A percentile compares a stretch with the other conserved stretches of the same genome.
Conservation (phyloP, 2,329 filamentous ascomycete species). For the Myriosclerotinia duriaeana region DNA sequence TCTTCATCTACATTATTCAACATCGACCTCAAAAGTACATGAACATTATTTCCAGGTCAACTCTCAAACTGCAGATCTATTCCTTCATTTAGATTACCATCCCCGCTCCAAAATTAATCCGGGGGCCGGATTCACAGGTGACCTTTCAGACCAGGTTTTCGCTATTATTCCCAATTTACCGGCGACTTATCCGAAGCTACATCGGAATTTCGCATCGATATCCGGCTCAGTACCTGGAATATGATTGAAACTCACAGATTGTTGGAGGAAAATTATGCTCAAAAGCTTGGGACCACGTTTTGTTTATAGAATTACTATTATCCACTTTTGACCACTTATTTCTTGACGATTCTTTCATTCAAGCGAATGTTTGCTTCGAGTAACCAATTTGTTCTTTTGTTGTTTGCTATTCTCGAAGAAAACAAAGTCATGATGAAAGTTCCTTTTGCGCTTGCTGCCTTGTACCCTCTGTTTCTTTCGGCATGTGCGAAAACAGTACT, state of each 20-base stretch:
- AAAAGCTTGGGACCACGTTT: conserved; percentile 30
- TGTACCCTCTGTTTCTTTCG: neutral
- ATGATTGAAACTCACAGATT: neutral
- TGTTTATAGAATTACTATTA: conserved; percentile 14
- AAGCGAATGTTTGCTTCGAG: neutral
- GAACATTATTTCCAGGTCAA: too few species aligned
- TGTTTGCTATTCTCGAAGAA: neutral
- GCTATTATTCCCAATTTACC: neutral
- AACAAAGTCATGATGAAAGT: conserved; percentile 26
- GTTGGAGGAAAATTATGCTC: conserved; percentile 17
- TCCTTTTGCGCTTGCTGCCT: conserved; percentile 1
- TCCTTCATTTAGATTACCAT: neutral
- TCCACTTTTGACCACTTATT: conserved; percentile 11
- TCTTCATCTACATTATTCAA: neutral
- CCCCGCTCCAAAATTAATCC: neutral
- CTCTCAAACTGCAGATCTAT: neutral
- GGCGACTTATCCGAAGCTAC: neutral
- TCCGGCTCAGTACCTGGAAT: neutral
- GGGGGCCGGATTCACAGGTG: neutral
- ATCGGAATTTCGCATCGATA: conserved; percentile 10
- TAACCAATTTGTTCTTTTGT: neutral
- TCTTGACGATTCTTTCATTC: neutral
- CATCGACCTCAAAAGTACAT: too few species aligned
- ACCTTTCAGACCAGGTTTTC: neutral
- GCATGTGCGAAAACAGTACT: conserved; percentile 17